Evolutionary conservation across 768 basidiomycete species (phyloP).

Genomic region (Pluteus cervinus): DNA sequence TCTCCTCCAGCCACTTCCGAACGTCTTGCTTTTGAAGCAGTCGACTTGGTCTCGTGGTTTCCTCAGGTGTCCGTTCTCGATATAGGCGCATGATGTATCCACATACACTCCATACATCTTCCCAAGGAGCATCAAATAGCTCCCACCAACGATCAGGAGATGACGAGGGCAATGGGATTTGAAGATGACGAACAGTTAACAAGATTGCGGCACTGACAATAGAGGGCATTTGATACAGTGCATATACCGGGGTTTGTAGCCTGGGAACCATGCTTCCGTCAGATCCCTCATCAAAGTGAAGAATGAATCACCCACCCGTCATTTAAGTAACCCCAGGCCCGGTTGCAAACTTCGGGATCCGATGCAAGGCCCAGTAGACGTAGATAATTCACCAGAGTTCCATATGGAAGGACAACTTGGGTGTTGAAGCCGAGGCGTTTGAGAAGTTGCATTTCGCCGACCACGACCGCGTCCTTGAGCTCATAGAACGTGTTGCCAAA

Average conservation of each 20-base stretch:
- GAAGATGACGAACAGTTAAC: conserved; percentile 67
- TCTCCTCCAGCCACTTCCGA: conserved; percentile 76
- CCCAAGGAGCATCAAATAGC: conserved; percentile 87
- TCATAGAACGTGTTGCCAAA: conserved; percentile 89
- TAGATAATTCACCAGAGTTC: conserved; percentile 91
- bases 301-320: conserved; percentile 67
- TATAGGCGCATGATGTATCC: conserved; percentile 85
- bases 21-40: conserved; percentile 76
- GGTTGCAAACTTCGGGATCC: conserved; percentile 61
- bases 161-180: conserved; percentile 65
- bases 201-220: conserved; percentile 89
- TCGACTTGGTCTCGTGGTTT: conserved; percentile 38
- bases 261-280: conserved; percentile 32
- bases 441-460: conserved; percentile 95
- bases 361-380: conserved; percentile 81
- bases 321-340: conserved; percentile 93
- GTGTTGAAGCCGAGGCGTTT: conserved; percentile 96
- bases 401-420: conserved; percentile 88
- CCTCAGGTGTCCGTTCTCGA: conserved; percentile 44
- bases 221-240: conserved; percentile 81
- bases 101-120: conserved; percentile 81
- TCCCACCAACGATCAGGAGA: conserved; percentile 86
- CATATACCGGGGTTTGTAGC: conserved; percentile 90
- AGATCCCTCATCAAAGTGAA: neutral
- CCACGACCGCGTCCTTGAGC: conserved; percentile 88